Base-by-base conservation (phyloP, 192 early-diverging fungal genomes). In the Umbelopsis sp. region DNA sequence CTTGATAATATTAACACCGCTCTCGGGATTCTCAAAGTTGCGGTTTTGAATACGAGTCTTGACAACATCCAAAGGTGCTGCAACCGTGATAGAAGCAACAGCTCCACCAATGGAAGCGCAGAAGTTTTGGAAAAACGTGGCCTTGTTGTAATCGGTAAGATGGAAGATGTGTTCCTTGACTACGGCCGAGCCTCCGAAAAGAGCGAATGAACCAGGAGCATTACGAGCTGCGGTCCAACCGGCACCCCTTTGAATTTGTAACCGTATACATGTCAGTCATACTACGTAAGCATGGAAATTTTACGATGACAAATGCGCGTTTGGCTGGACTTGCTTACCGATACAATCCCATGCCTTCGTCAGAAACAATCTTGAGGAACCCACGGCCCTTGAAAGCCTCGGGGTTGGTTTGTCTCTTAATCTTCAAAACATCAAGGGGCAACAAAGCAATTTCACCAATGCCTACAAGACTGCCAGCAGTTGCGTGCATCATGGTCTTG, bases 51-150 rank as follows among this genome's bases (percentile, higher is more conserved):
- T 99, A 51, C 97, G 92, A 20, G 97, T 99, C 88, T 99, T 99
- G 85, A 99, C 94, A 16, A 99, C 96, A 79, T 99, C 97, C 71
- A 99, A 86, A 58, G 97, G 97, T 23, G 95, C 94, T 44, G 97
- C 94, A 44, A 98, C 91, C 9, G 93, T 92, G 74, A 99, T 91
- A 49, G 92, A 94, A 20, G 97, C 95, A 48, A 97, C 85, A 20
- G 97, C 94, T 49, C 97, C 97, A 69, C 93, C 95, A 74, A 99
- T 97, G 27, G 96, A 98, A 10, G 95, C 88, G 71, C 88, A 90
- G 83, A 97, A 97, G 91, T 97, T 98, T 75, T 99, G 97, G 79
- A 95, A 88, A 80, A 98, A 97, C n/a, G 97, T 95, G n/a, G 97
- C 96, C 81, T 93, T 90, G 84, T 82, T 88, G 82, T 95, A 97